These are phyloP conservation scores for Xylariaceae sp. DNA, from an alignment of 2,329 filamentous ascomycete species.

Conservation along the genomic window DNA sequence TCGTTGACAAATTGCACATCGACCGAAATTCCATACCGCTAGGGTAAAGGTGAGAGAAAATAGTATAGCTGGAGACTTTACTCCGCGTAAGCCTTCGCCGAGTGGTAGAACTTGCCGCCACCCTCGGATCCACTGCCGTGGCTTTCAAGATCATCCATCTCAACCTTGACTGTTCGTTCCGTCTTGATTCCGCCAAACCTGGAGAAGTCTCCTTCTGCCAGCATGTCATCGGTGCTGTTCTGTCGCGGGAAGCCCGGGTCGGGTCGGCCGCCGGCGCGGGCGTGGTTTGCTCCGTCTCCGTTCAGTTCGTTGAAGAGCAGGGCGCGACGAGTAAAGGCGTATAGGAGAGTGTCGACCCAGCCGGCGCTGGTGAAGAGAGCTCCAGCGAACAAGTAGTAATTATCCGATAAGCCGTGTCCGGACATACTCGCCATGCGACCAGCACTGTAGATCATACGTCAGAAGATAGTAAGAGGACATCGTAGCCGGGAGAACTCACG, in stretches of 20 bases:
- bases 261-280: neutral
- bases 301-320: slow-evolving; percentile 24
- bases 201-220: slow-evolving; percentile 11
- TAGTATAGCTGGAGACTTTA: too few species aligned
- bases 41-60: too few species aligned
- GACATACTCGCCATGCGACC: slow-evolving; percentile 47
- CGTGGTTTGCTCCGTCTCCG: slow-evolving; percentile 4
- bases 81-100: slow-evolving; percentile 1
- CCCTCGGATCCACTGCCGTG: neutral
- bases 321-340: slow-evolving; percentile 36
- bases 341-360: slow-evolving; percentile 38
- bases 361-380: slow-evolving; percentile 33
- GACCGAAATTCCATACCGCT: too few species aligned
- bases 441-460: slow-evolving; percentile 28
- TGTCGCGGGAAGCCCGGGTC: slow-evolving; percentile 12
- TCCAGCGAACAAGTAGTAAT: slow-evolving; percentile 30
- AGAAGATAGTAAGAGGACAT: too few species aligned
- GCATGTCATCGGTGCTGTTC: slow-evolving; percentile 19
- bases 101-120: neutral
- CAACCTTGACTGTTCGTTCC: slow-evolving; percentile 21
- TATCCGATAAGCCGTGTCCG: slow-evolving; percentile 29
- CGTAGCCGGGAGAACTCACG: slow-evolving; percentile 18
- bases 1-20: too few species aligned
- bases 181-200: slow-evolving; percentile 17
- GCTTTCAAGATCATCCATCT: slow-evolving; percentile 20